Percentiles rank a stretch among this genome's conserved stretches.
Conservation (phyloP, 768 basidiomycete species). For the Phlebiopsis gigantea region DNA sequence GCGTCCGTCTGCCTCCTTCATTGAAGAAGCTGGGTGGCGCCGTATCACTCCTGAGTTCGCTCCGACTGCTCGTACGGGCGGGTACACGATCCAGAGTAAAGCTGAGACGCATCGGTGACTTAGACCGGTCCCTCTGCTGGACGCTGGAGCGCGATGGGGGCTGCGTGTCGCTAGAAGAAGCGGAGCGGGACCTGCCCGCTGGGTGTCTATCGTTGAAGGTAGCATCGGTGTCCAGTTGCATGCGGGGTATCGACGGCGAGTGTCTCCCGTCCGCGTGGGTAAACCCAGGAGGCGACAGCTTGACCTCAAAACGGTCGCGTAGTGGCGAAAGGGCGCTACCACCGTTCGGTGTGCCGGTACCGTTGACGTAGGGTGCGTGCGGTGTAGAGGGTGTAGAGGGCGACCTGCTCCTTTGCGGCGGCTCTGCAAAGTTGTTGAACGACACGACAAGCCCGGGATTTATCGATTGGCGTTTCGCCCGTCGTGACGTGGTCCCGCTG, state of each 20-base stretch:
- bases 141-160: neutral
- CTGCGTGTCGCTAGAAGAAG: slow-evolving; percentile 19
- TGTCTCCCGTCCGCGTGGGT: neutral
- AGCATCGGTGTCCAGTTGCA: slow-evolving; percentile 5
- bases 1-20: slow-evolving; percentile 10
- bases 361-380: slow-evolving; percentile 15
- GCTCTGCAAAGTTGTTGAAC: slow-evolving; percentile 17
- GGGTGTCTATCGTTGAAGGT: neutral
- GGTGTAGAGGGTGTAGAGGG: slow-evolving; percentile 23
- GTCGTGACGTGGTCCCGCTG: slow-evolving; percentile 25
- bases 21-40: slow-evolving; percentile 9
- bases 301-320: slow-evolving; percentile 26
- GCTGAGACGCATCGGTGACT: slow-evolving; percentile 20
- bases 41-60: slow-evolving; percentile 9
- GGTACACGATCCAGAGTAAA: slow-evolving; percentile 32
- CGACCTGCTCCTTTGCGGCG: slow-evolving; percentile 27
- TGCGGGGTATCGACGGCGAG: neutral
- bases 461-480: slow-evolving; percentile 48
- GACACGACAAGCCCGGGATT: slow-evolving; percentile 44
- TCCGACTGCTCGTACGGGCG: slow-evolving; percentile 28
- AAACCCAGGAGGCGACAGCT: slow-evolving; percentile 12
- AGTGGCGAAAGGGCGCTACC: slow-evolving; percentile 27
- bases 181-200: slow-evolving; percentile 19
- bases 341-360: slow-evolving; percentile 24
- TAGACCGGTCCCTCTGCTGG: slow-evolving; percentile 11